Evolutionary conservation across 208 protist species (phyloP), one percentile per base, ranked within the genome.

Genomic region (Trichomonas gallinae): DNA sequence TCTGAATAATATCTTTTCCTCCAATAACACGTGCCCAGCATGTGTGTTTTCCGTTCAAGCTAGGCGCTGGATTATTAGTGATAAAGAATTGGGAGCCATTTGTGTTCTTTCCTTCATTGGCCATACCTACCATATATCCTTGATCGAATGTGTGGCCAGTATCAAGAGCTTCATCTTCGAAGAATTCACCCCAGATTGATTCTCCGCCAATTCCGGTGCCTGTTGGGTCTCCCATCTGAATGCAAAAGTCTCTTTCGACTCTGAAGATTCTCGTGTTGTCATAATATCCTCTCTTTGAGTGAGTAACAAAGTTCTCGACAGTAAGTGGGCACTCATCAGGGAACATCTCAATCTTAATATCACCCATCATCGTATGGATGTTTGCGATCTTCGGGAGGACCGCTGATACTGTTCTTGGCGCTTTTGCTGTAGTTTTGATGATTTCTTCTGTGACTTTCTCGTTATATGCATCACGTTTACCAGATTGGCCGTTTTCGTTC

Each of bases 51-150:
- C 97, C 96, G 91, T 98, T 97, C 0, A 98, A 97, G 88, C 98
- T 97, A 10, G 58, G 26, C 4, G 96, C 97, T 2, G 96, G 34
- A 42, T 96, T 96, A 96, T 98, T 98, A 4, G 98, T 98, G 13
- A 98, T 98, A 91, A 98, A 98, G 96, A 98, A 98, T 88, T 98
- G 98, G 0, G 97, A 98, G 4, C 96, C 96, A 93, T 98, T 98
- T 15, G 98, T 98, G 49, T 98, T 96, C 0, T 97, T 96, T 2
- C 98, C 98, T 26, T 96, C 72, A 48, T 98, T 98, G 34, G 98
- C 98, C 98, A 98, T 98, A 49, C 96, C 97, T 8, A 98, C 83
- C 3, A 98, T 96, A 0, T 98, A 98, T 21, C 97, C 89, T 26
- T 96, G 97, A 45, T 63, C 88, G 40, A 58, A 87, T 9, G 36